Percentiles rank a stretch among this genome's conserved stretches.
Evolutionary conservation across 495 filamentous ascomycete species (phyloP).

Genomic region (Xylaria nigripes): DNA sequence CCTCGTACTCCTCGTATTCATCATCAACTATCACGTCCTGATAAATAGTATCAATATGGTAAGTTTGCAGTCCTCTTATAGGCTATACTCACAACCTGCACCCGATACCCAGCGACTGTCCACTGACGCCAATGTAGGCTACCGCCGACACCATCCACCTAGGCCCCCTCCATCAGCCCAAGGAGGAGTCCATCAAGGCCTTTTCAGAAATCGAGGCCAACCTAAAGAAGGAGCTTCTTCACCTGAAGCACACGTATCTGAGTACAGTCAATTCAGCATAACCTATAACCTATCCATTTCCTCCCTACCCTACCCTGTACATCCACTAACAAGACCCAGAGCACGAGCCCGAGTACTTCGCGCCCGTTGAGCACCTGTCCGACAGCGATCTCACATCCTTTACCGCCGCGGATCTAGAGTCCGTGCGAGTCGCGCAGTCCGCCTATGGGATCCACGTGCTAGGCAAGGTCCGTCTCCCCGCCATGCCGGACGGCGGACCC

Average conservation of each 20-base stretch:
- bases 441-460: constrained; percentile 52
- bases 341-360: constrained; percentile 46
- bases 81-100: too few relatives aligned
- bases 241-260: constrained; percentile 38
- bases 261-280: constrained; percentile 14
- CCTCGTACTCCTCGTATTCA: too few relatives aligned
- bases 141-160: constrained; percentile 46
- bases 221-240: constrained; percentile 42
- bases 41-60: constrained; percentile 13
- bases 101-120: neutral
- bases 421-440: constrained; percentile 43
- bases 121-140: constrained; percentile 26
- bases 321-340: constrained; percentile 17
- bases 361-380: constrained; percentile 37
- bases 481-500: constrained; percentile 31
- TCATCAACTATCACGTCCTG: too few relatives aligned
- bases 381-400: constrained; percentile 43
- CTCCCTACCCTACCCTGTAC: neutral
- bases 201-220: constrained; percentile 41
- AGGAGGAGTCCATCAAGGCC: constrained; percentile 43
- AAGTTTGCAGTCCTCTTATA: too few relatives aligned
- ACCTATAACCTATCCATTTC: neutral
- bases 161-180: constrained; percentile 39
- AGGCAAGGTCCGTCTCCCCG: constrained; percentile 46
- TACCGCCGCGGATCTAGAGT: constrained; percentile 35